Evolutionary conservation across 139 green algal species (phyloP).

Genomic region (Volvox reticuliferus): DNA sequence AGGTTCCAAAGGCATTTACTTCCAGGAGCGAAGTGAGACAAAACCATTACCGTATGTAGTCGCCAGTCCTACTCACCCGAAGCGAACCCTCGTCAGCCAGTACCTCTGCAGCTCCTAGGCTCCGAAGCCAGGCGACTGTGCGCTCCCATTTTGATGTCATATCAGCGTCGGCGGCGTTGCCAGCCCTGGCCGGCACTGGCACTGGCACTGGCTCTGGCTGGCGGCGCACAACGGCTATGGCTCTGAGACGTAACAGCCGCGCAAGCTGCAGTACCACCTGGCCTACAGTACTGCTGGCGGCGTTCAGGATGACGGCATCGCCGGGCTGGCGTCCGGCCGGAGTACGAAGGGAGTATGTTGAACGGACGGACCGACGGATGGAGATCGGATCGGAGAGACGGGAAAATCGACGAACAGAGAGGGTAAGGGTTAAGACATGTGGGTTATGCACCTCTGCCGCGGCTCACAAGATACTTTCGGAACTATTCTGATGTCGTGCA

Average conservation of each 20-base stretch:
- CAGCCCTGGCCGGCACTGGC: not conserved
- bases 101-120: slow-evolving; percentile 79
- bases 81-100: slow-evolving; percentile 79
- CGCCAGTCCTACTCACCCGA: slow-evolving; percentile 46
- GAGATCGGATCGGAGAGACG: no score
- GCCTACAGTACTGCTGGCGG: slow-evolving; percentile 84
- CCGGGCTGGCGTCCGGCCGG: slow-evolving; percentile 70
- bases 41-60: not conserved
- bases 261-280: slow-evolving; percentile 89
- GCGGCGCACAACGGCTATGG: slow-evolving; percentile 56
- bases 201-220: no score
- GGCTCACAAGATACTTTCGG: no score
- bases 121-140: slow-evolving; percentile 63
- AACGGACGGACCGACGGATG: not conserved
- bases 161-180: not conserved
- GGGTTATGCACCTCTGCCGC: no score
- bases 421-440: no score
- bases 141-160: slow-evolving; percentile 22
- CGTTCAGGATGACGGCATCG: slow-evolving; percentile 93
- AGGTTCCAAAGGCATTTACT: no score
- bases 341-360: not conserved
- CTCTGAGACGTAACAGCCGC: slow-evolving; percentile 82
- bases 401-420: no score
- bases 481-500: no score
- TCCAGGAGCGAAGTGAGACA: no score